Evolutionary conservation across 805 yeast species (phyloP), one percentile per base, ranked within the genome.

Genomic region (Cyberlindnera mycetangii): DNA sequence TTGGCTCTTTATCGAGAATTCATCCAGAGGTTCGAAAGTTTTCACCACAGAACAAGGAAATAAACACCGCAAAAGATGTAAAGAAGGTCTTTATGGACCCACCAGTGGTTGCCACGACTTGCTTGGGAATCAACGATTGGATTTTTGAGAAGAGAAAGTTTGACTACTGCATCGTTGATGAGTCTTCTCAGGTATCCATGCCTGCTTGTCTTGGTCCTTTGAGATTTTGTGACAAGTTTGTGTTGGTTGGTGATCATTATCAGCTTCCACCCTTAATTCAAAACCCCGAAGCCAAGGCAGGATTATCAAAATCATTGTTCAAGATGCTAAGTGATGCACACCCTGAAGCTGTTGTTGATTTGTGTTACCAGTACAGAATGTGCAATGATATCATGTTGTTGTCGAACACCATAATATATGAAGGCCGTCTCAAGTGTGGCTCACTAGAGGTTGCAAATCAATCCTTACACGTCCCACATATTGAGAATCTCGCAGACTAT

Each of bases 131-230:
- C 15, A 72, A 67, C 28, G 88, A 83, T 58, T 71, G 81, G 59
- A 62, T 81, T 3, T 83, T 89, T 55, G 69, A 61, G 17, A 56
- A 70, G 56, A 64, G 78, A 27, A 72, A 68, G 14, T 93, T 93
- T 64, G 99, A 93, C 58, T 92, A 86, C 59, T 95, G 97, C 59
- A 89, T 93, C 33, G 76, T 93, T 35, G 99, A 93, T 62, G 99
- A 93, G 62, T 98, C 98, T 0, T 89, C 97, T 1, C 99, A 93
- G 59, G 86, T 92, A 0, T 84, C 97, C 0, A 72, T 92, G 73
- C 99, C 99, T 0, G 74, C 87, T 6, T 85, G 95, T 54, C 63
- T 93, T 22, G 99, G 98, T 0, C 98, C 99, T 0, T 62, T 93
- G 37, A 65, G 89, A 25, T 78, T 76, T 51, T 83, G 89, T 27